Percentiles rank a stretch among this genome's conserved stretches.
phyloP scores from a whole-genome alignment of 495 filamentous ascomycete species.

The Neurospora sp. region DNA sequence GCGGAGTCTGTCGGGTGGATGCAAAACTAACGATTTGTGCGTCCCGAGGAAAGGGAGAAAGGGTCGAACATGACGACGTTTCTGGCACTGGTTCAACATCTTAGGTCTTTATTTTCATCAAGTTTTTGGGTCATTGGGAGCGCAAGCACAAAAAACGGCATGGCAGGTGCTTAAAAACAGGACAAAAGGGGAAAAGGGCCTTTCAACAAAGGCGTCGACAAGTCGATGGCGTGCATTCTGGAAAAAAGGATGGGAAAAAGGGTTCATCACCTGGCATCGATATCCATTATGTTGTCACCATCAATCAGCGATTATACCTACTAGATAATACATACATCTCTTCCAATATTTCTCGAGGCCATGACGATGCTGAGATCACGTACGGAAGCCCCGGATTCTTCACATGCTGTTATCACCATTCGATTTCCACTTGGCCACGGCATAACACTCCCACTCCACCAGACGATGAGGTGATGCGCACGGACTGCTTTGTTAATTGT shows the following conservation, averaged over 20 bases:
- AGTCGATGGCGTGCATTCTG: neutral
- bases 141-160: neutral
- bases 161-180: neutral
- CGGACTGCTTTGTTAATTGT: neutral
- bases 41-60: neutral
- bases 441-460: neutral
- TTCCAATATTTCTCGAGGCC: neutral
- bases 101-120: neutral
- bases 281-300: neutral
- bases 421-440: neutral
- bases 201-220: neutral
- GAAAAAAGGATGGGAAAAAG: neutral
- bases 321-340: neutral
- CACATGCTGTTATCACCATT: neutral
- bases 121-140: neutral
- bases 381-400: neutral
- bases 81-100: neutral
- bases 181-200: neutral
- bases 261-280: neutral
- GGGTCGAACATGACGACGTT: neutral
- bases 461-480: neutral
- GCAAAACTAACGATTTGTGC: constrained; percentile 8
- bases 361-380: neutral
- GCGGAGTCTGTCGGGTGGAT: constrained; percentile 10
- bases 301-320: neutral